Evolutionary conservation across 495 filamentous ascomycete species (phyloP).

Genomic region (Lasiosphaeria hispida): DNA sequence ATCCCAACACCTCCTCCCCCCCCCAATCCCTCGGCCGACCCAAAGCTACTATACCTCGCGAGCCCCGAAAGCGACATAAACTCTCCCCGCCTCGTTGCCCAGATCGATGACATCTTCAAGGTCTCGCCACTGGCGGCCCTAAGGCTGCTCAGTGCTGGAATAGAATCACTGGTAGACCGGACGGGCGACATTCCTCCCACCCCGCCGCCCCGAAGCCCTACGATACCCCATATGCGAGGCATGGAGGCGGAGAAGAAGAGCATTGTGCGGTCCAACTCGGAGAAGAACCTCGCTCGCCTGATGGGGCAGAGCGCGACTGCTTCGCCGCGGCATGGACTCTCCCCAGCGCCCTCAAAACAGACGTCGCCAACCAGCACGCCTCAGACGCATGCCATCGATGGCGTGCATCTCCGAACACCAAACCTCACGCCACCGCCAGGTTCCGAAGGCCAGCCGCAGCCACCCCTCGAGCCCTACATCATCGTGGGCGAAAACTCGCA

Average conservation of each 20-base stretch:
- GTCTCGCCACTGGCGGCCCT: conserved; percentile 74
- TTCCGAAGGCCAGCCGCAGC: conserved; percentile 12
- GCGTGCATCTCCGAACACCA: conserved; percentile 40
- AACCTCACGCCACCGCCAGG: conserved; percentile 23
- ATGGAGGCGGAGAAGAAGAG: conserved; percentile 59
- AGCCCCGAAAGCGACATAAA: conserved; percentile 20
- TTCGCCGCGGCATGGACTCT: conserved; percentile 21
- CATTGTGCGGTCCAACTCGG: conserved; percentile 52
- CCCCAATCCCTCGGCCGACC: conserved; percentile 50
- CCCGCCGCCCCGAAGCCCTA: conserved; percentile 59
- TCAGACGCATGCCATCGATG: conserved; percentile 38
- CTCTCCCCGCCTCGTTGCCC: conserved; percentile 31
- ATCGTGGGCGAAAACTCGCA: conserved; percentile 61
- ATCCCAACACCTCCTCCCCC: conserved; percentile 42
- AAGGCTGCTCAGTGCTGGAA: conserved; percentile 66
- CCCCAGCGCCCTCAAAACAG: conserved; percentile 10
- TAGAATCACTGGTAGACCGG: conserved; percentile 69
- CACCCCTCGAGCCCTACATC: conserved; percentile 45
- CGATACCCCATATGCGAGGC: conserved; percentile 59
- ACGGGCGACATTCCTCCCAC: conserved; percentile 75
- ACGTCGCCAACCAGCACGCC: conserved; percentile 7
- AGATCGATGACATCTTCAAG: conserved; percentile 62
- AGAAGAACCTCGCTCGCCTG: conserved; percentile 42
- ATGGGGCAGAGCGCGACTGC: conserved; percentile 26
- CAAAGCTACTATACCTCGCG: conserved; percentile 31